These are phyloP conservation scores for Candida awuae DNA, from an alignment of 805 yeast species.

Conservation along the genomic window DNA sequence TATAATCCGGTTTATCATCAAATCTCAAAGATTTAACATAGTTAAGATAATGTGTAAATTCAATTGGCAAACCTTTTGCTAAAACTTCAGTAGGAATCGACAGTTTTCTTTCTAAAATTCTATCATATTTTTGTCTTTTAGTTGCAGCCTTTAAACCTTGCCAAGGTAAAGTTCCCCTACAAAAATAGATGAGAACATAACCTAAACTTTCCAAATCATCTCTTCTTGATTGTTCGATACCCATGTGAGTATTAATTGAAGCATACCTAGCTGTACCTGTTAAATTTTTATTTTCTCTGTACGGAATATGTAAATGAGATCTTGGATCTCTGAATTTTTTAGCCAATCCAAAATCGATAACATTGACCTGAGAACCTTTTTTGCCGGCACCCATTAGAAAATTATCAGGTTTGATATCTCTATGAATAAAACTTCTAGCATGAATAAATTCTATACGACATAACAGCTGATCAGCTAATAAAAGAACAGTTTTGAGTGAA, in stretches of 20 bases:
- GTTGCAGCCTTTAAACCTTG: slow-evolving; percentile 97
- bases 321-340: slow-evolving; percentile 92
- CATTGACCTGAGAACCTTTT: slow-evolving; percentile 91
- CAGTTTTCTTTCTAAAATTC: slow-evolving; percentile 92
- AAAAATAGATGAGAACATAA: slow-evolving; percentile 86
- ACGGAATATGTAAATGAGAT: slow-evolving; percentile 90
- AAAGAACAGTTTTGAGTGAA: slow-evolving; percentile 84
- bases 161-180: slow-evolving; percentile 97
- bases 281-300: slow-evolving; percentile 89
- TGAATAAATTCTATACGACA: slow-evolving; percentile 94
- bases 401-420: slow-evolving; percentile 80
- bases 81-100: slow-evolving; percentile 78
- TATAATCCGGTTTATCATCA: slow-evolving; percentile 94
- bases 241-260: slow-evolving; percentile 89
- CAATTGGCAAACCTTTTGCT: slow-evolving; percentile 87
- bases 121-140: slow-evolving; percentile 92
- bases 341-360: slow-evolving; percentile 90
- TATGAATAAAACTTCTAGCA: slow-evolving; percentile 83
- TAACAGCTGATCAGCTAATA: slow-evolving; percentile 88
- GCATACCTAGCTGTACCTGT: slow-evolving; percentile 99
- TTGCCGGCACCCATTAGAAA: slow-evolving; percentile 85
- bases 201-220: slow-evolving; percentile 95
- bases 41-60: slow-evolving; percentile 78
- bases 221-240: slow-evolving; percentile 93
- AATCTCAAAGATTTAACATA: slow-evolving; percentile 86